Base-by-base conservation (phyloP, 768 basidiomycete species). In the Pisolithus tinctorius region DNA sequence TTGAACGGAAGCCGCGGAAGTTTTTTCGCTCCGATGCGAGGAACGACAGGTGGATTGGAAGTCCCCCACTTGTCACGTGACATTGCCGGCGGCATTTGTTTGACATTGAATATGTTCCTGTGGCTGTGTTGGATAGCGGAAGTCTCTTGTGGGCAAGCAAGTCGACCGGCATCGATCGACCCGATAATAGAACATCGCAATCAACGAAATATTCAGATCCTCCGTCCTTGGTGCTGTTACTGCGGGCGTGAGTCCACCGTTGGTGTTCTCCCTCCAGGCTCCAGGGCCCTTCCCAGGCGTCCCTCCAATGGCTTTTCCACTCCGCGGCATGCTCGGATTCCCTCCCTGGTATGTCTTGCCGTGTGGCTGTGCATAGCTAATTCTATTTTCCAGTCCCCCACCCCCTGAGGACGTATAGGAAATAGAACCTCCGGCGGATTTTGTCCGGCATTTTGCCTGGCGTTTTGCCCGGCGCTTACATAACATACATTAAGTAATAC, bases 151-250 rank as follows among this genome's bases (percentile, higher is more conserved):
- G n/a, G n/a, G 61, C 74, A 74, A 71, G 75, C 69, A 30, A 27
- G 69, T 46, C 20, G n/a, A 44, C 9, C 16, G 13, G 34, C 55
- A 4, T 27, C 4, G 11, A 34, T 34, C 34, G 14, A 2, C 26
- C 23, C n/a, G 11, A 11, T 26, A 36, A 20, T 20, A 20, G 20
- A 4, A 34, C 3, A 10, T 20, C 14, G 40, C 55, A 47, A 20
- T 58, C 43, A 62, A 50, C 42, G 6, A 11, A 31, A 17, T 30
- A 11, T 34, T 9, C 53, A 93, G 90, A 69, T 91, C 56, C 80
- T 93, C 57, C 83, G 87, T 5, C 90, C 91, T 14, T 96, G 94
- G 93, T 97, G 94, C 74, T 97, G 94, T 94, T 98, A 98, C 69
- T 98, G 93, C 74, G 94, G 97, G 71, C 83, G 95, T 65, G 95